Base-by-base conservation (phyloP, 192 early-diverging fungal species). In the Backusella circina region DNA sequence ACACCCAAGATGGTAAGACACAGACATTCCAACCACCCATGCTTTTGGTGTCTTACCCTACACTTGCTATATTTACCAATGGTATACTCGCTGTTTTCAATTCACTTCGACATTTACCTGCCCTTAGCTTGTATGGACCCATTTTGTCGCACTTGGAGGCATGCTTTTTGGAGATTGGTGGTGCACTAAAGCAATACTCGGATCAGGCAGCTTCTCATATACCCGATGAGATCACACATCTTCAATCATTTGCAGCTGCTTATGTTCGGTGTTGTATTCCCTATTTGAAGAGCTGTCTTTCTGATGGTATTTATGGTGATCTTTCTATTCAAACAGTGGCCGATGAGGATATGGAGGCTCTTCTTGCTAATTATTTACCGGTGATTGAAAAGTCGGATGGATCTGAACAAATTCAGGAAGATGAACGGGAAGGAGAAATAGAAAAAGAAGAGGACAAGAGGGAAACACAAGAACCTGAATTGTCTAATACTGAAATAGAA, bases 31-130 rank as follows among this genome's bases (percentile, higher is more conserved):
- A 84, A 6, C 87, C 90, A 65, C 90, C 88, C 16, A 75, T 80
- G 12, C 73, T 81, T 38, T 73, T 93, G 51, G 78, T 92, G 31
- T 83, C 88, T 33, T 91, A 92, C 67, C 93, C 93, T 2, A 82
- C 88, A 3, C 77, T 93, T 6, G 93, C 91, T 1, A 72, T 84
- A 50, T 86, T 94, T 13, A 85, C 91, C 36, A 94, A 94, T 75
- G 82, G 86, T 3, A 87, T 91, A 47, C 81, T 89, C 44, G 75
- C 84, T 21, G 83, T 87, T 8, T 90, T 90, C 51, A 94, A 94
- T 73, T 84, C 88, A 5, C 81, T 94, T 23, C 88, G 93, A 16
- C 71, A 87, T 35, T 38, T 90, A 28, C 87, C 88, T 7, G 87
- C 88, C 1, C 54, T 86, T 13, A 78, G 84, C 9, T 50, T 88